These are phyloP conservation scores for Arctostaphylos glauca DNA, from an alignment of 148 eudicot genomes.

Conservation along the genomic window DNA sequence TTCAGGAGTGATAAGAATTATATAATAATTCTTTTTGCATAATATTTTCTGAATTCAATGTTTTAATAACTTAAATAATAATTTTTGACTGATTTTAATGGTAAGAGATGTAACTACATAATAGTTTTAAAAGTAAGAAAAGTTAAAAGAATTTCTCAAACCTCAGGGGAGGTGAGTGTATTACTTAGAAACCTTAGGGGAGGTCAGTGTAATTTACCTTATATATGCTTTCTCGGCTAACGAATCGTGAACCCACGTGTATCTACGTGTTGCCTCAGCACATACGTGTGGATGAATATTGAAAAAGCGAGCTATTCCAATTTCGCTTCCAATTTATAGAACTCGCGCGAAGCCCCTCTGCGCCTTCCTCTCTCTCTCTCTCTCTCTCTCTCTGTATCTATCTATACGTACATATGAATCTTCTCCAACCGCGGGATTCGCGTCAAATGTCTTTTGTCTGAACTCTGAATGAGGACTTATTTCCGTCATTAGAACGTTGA, in stretches of 20 bases:
- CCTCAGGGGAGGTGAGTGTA: no score
- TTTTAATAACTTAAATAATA: no score
- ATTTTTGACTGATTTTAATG: no score
- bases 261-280: background rate
- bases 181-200: no score
- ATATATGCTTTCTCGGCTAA: background rate
- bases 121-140: no score
- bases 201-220: no score
- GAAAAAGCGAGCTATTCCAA: background rate
- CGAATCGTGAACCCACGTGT: background rate
- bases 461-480: background rate
- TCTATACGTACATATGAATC: background rate
- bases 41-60: no score
- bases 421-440: background rate
- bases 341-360: background rate
- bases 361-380: background rate
- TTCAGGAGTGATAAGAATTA: no score
- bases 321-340: background rate
- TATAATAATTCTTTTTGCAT: no score
- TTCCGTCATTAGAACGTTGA: background rate
- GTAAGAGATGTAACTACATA: no score
- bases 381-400: background rate
- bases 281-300: background rate
- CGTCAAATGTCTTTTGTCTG: background rate
- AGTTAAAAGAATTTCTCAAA: no score